phyloP scores from a whole-genome alignment of 768 basidiomycete species.

The Glaciozyma martinii region DNA sequence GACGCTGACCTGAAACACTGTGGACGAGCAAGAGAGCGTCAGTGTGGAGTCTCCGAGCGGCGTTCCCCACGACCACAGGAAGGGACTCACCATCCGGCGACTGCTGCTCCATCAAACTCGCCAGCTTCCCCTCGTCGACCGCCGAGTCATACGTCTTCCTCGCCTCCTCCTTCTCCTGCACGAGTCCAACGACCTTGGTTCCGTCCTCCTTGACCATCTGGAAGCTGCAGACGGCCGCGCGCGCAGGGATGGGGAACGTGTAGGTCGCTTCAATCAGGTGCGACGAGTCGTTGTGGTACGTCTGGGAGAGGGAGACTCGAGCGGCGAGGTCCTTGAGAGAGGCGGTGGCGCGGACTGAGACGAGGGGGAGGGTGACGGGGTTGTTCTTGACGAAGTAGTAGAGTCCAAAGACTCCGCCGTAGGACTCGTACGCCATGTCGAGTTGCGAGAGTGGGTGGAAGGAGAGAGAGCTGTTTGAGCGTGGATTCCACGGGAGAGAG shows the following conservation, averaged over 20 bases:
- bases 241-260: constrained; percentile 53
- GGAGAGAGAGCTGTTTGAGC: no score
- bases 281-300: constrained; percentile 6
- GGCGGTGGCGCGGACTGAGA: not conserved
- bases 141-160: constrained; percentile 44
- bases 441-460: no score
- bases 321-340: constrained; percentile 12
- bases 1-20: constrained; percentile 13
- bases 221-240: constrained; percentile 52
- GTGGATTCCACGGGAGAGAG: no score
- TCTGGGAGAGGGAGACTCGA: constrained; percentile 4
- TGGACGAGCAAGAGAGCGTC: not conserved
- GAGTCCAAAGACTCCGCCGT: not conserved
- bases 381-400: not conserved
- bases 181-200: constrained; percentile 44
- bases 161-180: constrained; percentile 48
- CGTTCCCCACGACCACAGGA: not conserved
- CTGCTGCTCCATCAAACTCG: constrained; percentile 46
- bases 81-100: constrained; percentile 5
- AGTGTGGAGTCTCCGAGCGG: not conserved
- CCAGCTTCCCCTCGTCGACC: constrained; percentile 41
- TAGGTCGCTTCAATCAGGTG: constrained; percentile 41
- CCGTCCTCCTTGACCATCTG: constrained; percentile 47
- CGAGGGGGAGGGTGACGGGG: not conserved
- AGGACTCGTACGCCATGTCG: no score